Base-by-base conservation (phyloP, 495 filamentous ascomycete genomes). In the Xylaria cubensis region DNA sequence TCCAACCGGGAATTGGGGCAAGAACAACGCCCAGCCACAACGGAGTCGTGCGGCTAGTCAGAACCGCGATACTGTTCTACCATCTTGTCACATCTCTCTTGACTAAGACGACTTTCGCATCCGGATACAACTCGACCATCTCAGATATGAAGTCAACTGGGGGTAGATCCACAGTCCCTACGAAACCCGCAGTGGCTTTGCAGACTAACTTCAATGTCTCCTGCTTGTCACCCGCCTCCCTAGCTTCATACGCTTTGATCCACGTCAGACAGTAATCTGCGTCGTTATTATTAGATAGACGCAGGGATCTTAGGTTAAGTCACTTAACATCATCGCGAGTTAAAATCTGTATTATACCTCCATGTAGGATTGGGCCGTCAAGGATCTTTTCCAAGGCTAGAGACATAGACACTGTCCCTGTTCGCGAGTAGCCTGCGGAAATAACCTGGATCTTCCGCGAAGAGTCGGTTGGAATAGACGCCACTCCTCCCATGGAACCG, bases 381-480 rank as follows among this genome's bases (percentile, higher is more conserved):
- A 86, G 79, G 17, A 88, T 80, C 69, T 81, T 84, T 46, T 76
- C 76, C 4, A 88, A 67, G n/a, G 85, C 86, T 17, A 76, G 55
- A 58, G 81, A 82, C 77, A 86, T 84, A 24, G 85, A 86, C 0
- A 85, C 81, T 10, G 85, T 86, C 32, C 85, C 86, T 5, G 85
- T 87, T 48, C 86, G 82, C n/a, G 85, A 82, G 41, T 83, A 83
- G 15, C 85, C 85, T 7, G 86, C 85, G 9, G 85, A 83, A 71
- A 87, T 87, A 42, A 86, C 84, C 70, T 82, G 80, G n/a, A 86
- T 69, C 56, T 73, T 74, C 69, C 75, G 74, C 3, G 75, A 77
- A 44, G 74, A 74, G 44, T 82, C 80, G 0, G 76, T 79, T 13
- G 80, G 80, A 50, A 79, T 76, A 19, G 80, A 82, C 5, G 79